Percentiles rank a stretch among this genome's conserved stretches.
These are phyloP conservation scores for Calonectria fujianensis DNA, from an alignment of 2,329 filamentous ascomycete species.

Conservation along the genomic window DNA sequence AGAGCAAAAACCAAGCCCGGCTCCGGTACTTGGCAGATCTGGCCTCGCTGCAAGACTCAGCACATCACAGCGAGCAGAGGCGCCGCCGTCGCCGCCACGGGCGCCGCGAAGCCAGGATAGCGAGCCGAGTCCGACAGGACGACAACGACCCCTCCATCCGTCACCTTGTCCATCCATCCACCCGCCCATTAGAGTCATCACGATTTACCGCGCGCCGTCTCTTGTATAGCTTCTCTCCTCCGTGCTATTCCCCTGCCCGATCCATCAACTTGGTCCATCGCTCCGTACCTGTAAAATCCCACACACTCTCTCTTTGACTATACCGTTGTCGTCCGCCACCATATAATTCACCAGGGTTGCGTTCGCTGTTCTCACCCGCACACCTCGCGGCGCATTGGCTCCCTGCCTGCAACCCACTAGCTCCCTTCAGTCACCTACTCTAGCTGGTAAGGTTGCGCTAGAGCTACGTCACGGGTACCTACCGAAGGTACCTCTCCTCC, in stretches of 20 bases:
- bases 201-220: slow-evolving; percentile 27
- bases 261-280: slow-evolving; percentile 27
- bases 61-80: slow-evolving; percentile 13
- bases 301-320: slow-evolving; percentile 19
- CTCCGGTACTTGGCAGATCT: neutral
- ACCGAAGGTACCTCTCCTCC: slow-evolving; percentile 31
- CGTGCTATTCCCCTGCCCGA: slow-evolving; percentile 36
- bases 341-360: slow-evolving; percentile 19
- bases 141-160: slow-evolving; percentile 31
- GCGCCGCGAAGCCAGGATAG: slow-evolving; percentile 31
- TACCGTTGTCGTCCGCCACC: slow-evolving; percentile 22
- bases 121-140: slow-evolving; percentile 40
- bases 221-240: slow-evolving; percentile 22
- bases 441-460: slow-evolving; percentile 29
- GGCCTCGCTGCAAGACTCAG: slow-evolving; percentile 22
- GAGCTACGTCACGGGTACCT: slow-evolving; percentile 41
- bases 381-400: slow-evolving; percentile 28
- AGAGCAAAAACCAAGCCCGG: neutral
- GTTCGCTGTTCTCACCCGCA: slow-evolving; percentile 32
- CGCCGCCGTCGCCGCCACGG: slow-evolving; percentile 31
- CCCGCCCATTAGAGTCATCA: slow-evolving; percentile 30
- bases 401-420: slow-evolving; percentile 30
- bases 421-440: slow-evolving; percentile 17
- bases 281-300: slow-evolving; percentile 19
- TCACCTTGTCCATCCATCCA: slow-evolving; percentile 42